phyloP scores from a whole-genome alignment of 176 grass and related monocot genomes.

The bread wheat (Triticum aestivum) region DNA sequence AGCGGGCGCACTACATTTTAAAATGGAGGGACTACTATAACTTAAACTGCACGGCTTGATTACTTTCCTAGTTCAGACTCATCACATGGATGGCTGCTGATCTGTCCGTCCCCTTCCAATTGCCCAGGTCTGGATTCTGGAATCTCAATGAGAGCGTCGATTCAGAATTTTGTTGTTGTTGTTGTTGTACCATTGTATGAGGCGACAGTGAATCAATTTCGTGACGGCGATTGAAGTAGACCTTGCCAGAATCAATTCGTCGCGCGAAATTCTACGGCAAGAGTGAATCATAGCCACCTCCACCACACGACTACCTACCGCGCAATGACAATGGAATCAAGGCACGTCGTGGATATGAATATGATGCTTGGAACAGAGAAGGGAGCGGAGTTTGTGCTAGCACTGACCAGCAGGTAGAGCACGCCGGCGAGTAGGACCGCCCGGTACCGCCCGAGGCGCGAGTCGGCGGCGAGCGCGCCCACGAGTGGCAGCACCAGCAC shows the following conservation, averaged over 20 bases:
- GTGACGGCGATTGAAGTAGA: background rate
- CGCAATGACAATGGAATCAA: too few relatives aligned
- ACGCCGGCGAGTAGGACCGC: conserved; percentile 33
- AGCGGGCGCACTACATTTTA: too few relatives aligned
- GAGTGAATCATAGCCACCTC: background rate
- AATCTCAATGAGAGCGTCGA: background rate
- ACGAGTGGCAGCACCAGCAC: conserved; percentile 50
- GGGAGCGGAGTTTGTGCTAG: background rate
- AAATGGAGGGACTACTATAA: too few relatives aligned
- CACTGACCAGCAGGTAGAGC: conserved; percentile 42
- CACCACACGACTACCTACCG: background rate
- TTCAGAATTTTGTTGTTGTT: too few relatives aligned
- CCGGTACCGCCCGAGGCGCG: conserved; percentile 42
- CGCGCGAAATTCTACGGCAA: background rate
- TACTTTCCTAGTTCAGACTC: too few relatives aligned
- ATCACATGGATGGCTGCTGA: too few relatives aligned
- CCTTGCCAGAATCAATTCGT: background rate
- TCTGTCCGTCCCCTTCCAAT: background rate
- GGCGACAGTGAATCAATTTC: background rate
- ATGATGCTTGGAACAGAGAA: background rate
- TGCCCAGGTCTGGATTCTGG: background rate
- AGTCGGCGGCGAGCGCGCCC: conserved; percentile 57
- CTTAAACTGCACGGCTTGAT: too few relatives aligned
- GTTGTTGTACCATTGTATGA: background rate
- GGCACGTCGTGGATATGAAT: too few relatives aligned